Evolutionary conservation across 2,329 filamentous ascomycete genomes (phyloP), one percentile per base, ranked within the genome.

Genomic region (Lachnellula arida): DNA sequence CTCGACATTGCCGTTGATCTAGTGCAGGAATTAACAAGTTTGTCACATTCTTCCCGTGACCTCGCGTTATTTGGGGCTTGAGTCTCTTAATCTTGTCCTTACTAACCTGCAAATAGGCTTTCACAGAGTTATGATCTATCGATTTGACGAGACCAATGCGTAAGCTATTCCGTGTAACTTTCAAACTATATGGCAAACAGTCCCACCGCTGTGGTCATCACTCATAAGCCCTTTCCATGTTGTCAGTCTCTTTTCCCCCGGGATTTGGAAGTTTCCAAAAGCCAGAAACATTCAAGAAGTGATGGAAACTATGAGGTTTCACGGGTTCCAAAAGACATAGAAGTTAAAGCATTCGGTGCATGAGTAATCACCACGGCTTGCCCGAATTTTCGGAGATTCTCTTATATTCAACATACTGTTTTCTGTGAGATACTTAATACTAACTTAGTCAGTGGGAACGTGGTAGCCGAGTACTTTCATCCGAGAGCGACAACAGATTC

Each of bases 1-100:
- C 51, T 65, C 25, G 59, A 65, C 46, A 60, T 61, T 6, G 54
- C 61, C 46, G 61, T 65, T n/a, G 63, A 61, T 5, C 43, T 63
- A 28, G 59, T 65, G 14, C 58, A 61, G 34, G 61, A 65, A 43
- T 46, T 63, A 22, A 62, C 63, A 12, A 51, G 59, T 61, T 44
- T 58, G 60, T 28, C 56, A 60, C 6, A 58, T 62, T 5, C 60
- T 65, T 58, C 28, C 28, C 28, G 28, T 28, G 3, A 28, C 9
- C 28, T 28, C 28, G 25, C 7, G 25, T 2, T 28, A 2, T 28
- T 7, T 4, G 7, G 25, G 7, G 25, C 8, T 28, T 28, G 28
- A 9, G 9, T 9, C 9, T 9, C 7, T 28, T 9, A 9, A 39
- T 17, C 14, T n/a, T n/a, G 14, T 8, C 4, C 1, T 15, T 39